Base-by-base conservation (phyloP, 495 filamentous ascomycete genomes). In the Neurospora sublineolata region DNA sequence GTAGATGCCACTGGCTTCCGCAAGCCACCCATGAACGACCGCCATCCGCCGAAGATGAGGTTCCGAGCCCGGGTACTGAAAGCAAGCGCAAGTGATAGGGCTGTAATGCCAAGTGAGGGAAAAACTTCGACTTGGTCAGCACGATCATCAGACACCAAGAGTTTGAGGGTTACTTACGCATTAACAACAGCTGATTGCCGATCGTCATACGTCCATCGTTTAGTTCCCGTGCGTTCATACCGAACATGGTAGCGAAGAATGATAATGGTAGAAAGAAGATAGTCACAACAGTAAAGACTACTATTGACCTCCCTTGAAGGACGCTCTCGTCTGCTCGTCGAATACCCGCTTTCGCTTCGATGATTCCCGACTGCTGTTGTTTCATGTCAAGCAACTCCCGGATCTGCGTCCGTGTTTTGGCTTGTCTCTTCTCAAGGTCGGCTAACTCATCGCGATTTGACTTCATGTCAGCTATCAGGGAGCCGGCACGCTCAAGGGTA, bases 221-320 rank as follows among this genome's bases (percentile, higher is more conserved):
- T 23, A 82, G 74, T 36, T 81, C 77, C 10, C 42, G 60, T 4
- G 79, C 76, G 72, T 84, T 84, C 82, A 84, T 84, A 1, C 82
- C 82, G 37, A 84, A 84, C 10, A 84, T 67, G 11, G 78, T 79
- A 3, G 81, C 73, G 72, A 83, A 78, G 75, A 84, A 84, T 5
- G 79, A 81, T 4, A 84, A 70, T 6, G 82, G 81, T 5, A 84
- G 73, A 72, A 85, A 85, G 37, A 90, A 84, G 68, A 90, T 88
- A 3, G 87, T 89, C 70, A 90, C 86, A 12, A 91, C 84, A 0
- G 89, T 91, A 71, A 91, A 90, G 0, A 90, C 83, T 83, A 90
- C 88, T 39, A 91, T 85, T 2, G 88, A 86, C 44, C 84, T 79
- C 1, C 86, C 86, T 75, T 90, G 88, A 41, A 83, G 83, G 23